phyloP scores from a whole-genome alignment of 176 grass and related monocot genomes.

The Themeda triandra region DNA sequence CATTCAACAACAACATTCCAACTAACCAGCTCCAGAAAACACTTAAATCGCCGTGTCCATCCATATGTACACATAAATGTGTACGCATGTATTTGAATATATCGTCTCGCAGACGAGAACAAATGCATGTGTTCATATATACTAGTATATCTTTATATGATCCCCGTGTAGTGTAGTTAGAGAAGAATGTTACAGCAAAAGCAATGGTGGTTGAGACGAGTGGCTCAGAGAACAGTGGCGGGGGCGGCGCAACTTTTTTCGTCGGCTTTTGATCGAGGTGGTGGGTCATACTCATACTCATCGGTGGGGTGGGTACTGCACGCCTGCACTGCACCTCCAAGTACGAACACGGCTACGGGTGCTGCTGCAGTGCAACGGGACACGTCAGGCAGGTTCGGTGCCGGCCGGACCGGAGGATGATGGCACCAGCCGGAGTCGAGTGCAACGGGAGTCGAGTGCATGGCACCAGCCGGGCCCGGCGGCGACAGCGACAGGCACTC shows the following conservation, averaged over 20 bases:
- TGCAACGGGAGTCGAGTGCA: not conserved
- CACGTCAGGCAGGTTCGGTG: not conserved
- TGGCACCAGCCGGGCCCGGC: not conserved
- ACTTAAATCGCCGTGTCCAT: not conserved
- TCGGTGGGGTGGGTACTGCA: not conserved
- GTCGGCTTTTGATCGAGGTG: not conserved
- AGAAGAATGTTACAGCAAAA: not conserved
- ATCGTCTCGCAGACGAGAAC: not conserved
- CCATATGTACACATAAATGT: not conserved
- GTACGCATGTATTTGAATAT: not conserved
- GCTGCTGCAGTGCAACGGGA: constrained; percentile 5
- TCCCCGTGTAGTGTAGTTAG: not conserved
- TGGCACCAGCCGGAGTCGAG: not conserved
- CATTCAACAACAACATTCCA: not conserved
- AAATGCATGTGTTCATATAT: not conserved
- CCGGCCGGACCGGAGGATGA: not conserved
- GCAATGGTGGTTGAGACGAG: not conserved
- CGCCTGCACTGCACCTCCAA: not conserved
- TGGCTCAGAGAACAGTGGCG: not conserved
- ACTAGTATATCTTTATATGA: not conserved
- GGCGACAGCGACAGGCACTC: constrained; percentile 14
- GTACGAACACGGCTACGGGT: not conserved
- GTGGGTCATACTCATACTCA: not conserved
- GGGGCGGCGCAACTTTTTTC: not conserved
- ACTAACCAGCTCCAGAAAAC: not conserved